Evolutionary conservation across 2,329 filamentous ascomycete species (phyloP), one percentile per base, ranked within the genome.

Genomic region (Cryphonectria carpinicola): DNA sequence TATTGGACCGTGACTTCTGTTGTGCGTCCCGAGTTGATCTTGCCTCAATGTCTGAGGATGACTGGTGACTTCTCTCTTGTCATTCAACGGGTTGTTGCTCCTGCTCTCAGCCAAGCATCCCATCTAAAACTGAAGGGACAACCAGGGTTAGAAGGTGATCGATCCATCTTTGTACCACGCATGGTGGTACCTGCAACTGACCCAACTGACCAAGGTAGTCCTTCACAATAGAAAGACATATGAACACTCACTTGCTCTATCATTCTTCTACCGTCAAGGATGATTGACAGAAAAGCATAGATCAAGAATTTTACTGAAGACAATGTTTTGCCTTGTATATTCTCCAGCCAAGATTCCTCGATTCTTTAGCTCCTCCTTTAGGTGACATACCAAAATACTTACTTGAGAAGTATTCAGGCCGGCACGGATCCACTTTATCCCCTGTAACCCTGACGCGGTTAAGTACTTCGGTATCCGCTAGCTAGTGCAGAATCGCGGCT

Each of bases 401-500:
- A 32, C 32, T 32, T 32, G 3, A 32, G 32, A 32, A 32, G 32
- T 58, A 17, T 58, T 32, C 11, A 35, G 25, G 28, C 61, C 32
- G 39, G 37, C 61, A 28, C 13, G 37, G 37, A 25, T 39, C 58
- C 61, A 64, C 22, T 37, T 25, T 63, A 35, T 41, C 37, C 60
- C n/a, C 39, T n/a, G 35, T 56, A 41, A 65, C 43, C 32, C 46
- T 17, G 64, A 35, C 28, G 41, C 41, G n/a, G 39, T 52, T 61
- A 39, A 28, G 56, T 60, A 37, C 65, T 46, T 58, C 11, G 49
- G 56, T 43, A 46, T 13, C 32, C 35, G 32, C 56, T 49, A 22
- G 19, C 56, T 60, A 68, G 66, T 25, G 52, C 41, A 41, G 66
- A 54, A 32, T 63, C 60, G 69, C 66, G 41, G 60, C 62, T 60